Evolutionary conservation across 2,329 filamentous ascomycete species (phyloP).

Genomic region (Fusarium odoratissimum): DNA sequence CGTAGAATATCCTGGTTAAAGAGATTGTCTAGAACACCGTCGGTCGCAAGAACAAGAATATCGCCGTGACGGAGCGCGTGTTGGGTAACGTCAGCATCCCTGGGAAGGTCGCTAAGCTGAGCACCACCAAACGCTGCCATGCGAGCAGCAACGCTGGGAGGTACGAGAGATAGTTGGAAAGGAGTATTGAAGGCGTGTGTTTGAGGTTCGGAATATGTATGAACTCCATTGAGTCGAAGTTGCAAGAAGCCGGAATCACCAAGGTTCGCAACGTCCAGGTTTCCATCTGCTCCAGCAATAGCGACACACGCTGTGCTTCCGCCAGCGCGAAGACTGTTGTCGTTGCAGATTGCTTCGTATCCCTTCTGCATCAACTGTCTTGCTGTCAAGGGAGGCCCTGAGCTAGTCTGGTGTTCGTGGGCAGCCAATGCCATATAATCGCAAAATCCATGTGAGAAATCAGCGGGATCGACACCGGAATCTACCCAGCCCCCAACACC

Average conservation of each 20-base stretch:
- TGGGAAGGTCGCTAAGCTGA: constrained; percentile 84
- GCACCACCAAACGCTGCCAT: constrained; percentile 85
- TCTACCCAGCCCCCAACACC: constrained; percentile 97
- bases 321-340: constrained; percentile 79
- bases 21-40: constrained; percentile 96
- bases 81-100: constrained; percentile 82
- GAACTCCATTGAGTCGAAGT: constrained; percentile 85
- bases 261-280: constrained; percentile 88
- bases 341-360: constrained; percentile 83
- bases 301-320: constrained; percentile 95
- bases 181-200: constrained; percentile 98
- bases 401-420: constrained; percentile 62
- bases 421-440: constrained; percentile 89
- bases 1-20: constrained; percentile 89
- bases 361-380: constrained; percentile 81
- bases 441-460: constrained; percentile 95
- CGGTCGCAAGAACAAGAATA: constrained; percentile 91
- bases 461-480: constrained; percentile 90
- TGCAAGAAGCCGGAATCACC: constrained; percentile 96
- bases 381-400: constrained; percentile 63
- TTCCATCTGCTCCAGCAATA: constrained; percentile 77
- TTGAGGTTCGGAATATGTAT: constrained; percentile 84
- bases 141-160: constrained; percentile 80
- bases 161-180: constrained; percentile 91
- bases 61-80: constrained; percentile 88